These are phyloP conservation scores for Fragaria nilgerrensis DNA, from an alignment of 306 rosid genomes.

Conservation along the genomic window DNA sequence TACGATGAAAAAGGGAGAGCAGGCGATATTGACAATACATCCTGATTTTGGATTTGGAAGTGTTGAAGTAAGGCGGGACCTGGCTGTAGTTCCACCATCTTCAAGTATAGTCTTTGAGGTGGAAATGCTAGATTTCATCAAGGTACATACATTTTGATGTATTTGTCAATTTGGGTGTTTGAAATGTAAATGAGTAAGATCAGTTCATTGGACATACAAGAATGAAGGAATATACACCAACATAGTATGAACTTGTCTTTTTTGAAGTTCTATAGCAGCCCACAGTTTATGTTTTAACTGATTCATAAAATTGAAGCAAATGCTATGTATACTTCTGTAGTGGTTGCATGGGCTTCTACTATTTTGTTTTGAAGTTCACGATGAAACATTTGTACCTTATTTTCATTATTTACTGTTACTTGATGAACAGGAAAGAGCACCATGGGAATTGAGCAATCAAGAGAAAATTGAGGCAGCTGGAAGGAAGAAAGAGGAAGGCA, in stretches of 20 bases:
- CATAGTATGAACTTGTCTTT: not conserved
- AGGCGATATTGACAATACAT: slow-evolving; percentile 52
- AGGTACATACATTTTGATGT: slow-evolving; percentile 38
- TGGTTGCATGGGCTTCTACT: not conserved
- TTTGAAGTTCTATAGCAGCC: not conserved
- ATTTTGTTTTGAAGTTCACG: not conserved
- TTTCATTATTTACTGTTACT: slow-evolving; percentile 14
- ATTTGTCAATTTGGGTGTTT: not conserved
- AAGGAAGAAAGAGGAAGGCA: slow-evolving; percentile 75
- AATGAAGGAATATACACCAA: not conserved
- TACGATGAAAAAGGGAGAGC: slow-evolving; percentile 74
- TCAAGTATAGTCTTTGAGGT: slow-evolving; percentile 54
- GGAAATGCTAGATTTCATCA: slow-evolving; percentile 45
- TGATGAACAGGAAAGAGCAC: slow-evolving; percentile 56
- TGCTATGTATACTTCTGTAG: not conserved
- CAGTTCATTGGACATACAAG: not conserved
- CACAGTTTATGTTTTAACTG: not conserved
- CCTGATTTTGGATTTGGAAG: slow-evolving; percentile 69
- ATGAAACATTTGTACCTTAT: not conserved
- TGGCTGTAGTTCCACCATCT: slow-evolving; percentile 45
- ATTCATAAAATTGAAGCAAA: not conserved
- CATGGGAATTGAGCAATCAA: slow-evolving; percentile 54
- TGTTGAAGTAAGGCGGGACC: slow-evolving; percentile 48
- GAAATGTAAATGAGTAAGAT: not conserved
- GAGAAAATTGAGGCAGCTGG: slow-evolving; percentile 64